Conservation (phyloP, 352 stramenopile species). For the Phytophthora boehmeriae region DNA sequence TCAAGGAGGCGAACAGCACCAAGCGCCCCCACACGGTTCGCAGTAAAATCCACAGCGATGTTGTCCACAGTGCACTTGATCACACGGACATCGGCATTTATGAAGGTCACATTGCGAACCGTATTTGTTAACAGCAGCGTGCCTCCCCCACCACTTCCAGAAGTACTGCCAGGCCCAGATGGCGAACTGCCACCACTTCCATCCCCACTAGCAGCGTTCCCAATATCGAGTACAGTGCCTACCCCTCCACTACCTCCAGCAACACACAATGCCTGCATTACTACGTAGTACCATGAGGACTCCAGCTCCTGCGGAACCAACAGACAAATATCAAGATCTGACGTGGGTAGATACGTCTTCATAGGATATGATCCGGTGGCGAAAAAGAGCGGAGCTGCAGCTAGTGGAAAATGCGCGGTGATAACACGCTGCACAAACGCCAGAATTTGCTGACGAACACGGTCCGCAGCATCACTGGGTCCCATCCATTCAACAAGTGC, state of each 20-base stretch:
- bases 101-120: constrained; percentile 90
- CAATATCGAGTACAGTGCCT: constrained; percentile 36
- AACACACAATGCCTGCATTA: constrained; percentile 85
- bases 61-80: constrained; percentile 94
- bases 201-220: constrained; percentile 23
- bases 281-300: constrained; percentile 83
- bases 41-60: constrained; percentile 87
- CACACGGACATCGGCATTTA: constrained; percentile 88
- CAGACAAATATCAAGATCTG: constrained; percentile 86
- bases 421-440: constrained; percentile 71
- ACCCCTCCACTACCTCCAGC: constrained; percentile 46
- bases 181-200: constrained; percentile 26
- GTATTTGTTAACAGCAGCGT: constrained; percentile 51
- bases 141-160: constrained; percentile 8
- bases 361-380: constrained; percentile 89
- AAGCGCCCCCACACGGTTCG: constrained; percentile 83
- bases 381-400: constrained; percentile 59
- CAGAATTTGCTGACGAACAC: constrained; percentile 65
- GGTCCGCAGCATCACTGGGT: constrained; percentile 65
- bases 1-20: constrained; percentile 86
- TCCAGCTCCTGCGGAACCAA: constrained; percentile 83
- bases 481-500: constrained; percentile 68
- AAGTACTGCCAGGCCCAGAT: constrained; percentile 11
- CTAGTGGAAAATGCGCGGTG: constrained; percentile 53
- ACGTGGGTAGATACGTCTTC: constrained; percentile 90